Evolutionary conservation across 345 rosid genomes (phyloP).

Genomic region (Citrus medica): DNA sequence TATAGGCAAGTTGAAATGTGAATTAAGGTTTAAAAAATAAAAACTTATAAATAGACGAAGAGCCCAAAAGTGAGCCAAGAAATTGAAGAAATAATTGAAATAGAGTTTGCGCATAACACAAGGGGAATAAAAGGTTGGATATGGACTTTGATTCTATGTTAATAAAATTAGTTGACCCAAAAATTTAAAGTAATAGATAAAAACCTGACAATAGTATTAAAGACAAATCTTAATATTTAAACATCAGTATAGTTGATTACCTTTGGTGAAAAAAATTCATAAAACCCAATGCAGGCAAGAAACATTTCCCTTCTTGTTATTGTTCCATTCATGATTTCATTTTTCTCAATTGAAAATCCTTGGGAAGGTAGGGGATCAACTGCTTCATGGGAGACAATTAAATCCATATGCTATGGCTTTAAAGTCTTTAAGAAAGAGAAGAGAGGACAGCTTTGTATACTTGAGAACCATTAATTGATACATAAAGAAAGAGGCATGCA

Average conservation of each 20-base stretch:
- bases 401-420: neutral
- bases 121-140: neutral
- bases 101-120: too few relatives aligned
- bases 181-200: too few relatives aligned
- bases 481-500: neutral
- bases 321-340: neutral
- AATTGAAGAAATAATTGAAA: too few relatives aligned
- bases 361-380: neutral
- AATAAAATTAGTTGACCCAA: too few relatives aligned
- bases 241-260: neutral
- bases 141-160: neutral
- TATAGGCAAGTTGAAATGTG: too few relatives aligned
- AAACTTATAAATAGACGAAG: too few relatives aligned
- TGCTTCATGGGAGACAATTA: neutral
- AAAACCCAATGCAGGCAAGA: slow-evolving; percentile 20
- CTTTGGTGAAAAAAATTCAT: slow-evolving; percentile 25
- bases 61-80: too few relatives aligned
- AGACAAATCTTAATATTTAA: neutral
- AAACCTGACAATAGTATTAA: too few relatives aligned
- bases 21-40: too few relatives aligned
- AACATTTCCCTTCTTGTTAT: slow-evolving; percentile 1
- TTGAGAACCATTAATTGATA: neutral
- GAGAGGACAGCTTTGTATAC: neutral
- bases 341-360: neutral
- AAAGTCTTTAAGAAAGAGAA: neutral